Base-by-base conservation (phyloP, 164 flowering plant genomes). In the Saururus chinensis region DNA sequence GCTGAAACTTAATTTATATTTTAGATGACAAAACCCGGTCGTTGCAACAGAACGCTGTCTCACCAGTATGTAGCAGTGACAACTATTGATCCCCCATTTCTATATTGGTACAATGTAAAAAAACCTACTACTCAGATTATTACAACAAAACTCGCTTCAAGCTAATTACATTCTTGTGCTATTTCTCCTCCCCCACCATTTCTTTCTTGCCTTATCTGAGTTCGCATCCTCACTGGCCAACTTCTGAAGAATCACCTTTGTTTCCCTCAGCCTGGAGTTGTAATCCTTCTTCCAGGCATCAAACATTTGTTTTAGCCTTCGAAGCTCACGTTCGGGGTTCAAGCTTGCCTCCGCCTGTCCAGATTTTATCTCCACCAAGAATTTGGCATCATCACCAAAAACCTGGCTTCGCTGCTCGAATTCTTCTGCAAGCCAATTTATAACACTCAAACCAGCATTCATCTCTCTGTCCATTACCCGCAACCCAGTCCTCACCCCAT, bases 241-340 rank as follows among this genome's bases (percentile, higher is more conserved):
- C 76, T 86, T 93, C 52, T 87, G 66, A 67, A 90, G 71, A 13
- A 93, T 78, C 63, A 80, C 79, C 74, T 88, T 93, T 3, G 99
- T 90, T 71, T 93, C 97, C 57, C 96, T 73, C 62, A 93, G 68
- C 64, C 96, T 80, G 11, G 68, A 13, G 55, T 81, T 83, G 30
- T 88, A 93, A 68, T 93, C 97, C 75, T 88, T 93, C 81, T 93
- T 93, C 99, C 99, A 93, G 1, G 81, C 74, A 61, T 93, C 97
- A 67, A 93, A 93, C 77, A 84, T 77, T 67, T 82, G 87, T 67
- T 88, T 90, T 70, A 93, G 68, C 73, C 87, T 84, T 61, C 85
- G 75, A 7, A 93, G 84, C 73, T 93, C 99, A 20, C 59, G 71
- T 63, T 93, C 99, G 1, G 96, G 95, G 49, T 90, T 72, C 80